Percentiles rank a stretch among this genome's conserved stretches.
phyloP scores from a whole-genome alignment of 805 yeast genomes.

The Groenewaldozyma salmanticensis region DNA sequence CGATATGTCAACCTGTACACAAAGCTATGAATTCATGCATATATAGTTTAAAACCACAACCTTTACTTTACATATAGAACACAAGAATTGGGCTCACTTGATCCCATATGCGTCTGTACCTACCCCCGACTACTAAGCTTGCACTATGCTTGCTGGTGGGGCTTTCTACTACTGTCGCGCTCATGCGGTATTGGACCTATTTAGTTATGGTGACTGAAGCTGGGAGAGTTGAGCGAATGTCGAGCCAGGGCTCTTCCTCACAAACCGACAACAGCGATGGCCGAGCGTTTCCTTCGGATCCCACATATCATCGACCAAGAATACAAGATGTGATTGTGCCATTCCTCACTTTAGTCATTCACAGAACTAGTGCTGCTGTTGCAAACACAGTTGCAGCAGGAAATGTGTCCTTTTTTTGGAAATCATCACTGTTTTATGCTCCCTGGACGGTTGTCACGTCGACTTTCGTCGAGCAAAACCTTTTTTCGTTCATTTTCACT shows the following conservation, averaged over 20 bases:
- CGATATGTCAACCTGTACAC: no score
- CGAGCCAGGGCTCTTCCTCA: background rate
- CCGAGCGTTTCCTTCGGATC: constrained; percentile 10
- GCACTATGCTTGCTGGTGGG: constrained; percentile 17
- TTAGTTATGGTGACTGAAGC: constrained; percentile 14
- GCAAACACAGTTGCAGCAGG: constrained; percentile 5
- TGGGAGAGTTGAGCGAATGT: background rate
- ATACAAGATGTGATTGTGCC: constrained; percentile 42
- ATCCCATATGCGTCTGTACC: no score
- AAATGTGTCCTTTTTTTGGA: no score
- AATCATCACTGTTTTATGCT: no score
- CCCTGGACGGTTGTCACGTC: constrained; percentile 46
- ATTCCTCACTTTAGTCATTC: constrained; percentile 40
- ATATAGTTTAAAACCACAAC: no score
- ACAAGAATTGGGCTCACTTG: no score
- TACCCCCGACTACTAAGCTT: constrained; percentile 29
- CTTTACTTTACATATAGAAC: no score
- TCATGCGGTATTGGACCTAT: constrained; percentile 28
- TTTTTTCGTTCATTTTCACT: constrained; percentile 32
- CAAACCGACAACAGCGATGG: constrained; percentile 9
- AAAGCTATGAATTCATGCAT: no score
- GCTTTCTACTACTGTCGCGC: constrained; percentile 22
- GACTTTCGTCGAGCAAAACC: constrained; percentile 37
- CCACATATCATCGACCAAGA: constrained; percentile 25
- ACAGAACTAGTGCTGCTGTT: constrained; percentile 24